A percentile compares a stretch with the other conserved stretches of the same genome.
Conservation (phyloP, 73 alveolate species). For the Halteria grandinella region DNA sequence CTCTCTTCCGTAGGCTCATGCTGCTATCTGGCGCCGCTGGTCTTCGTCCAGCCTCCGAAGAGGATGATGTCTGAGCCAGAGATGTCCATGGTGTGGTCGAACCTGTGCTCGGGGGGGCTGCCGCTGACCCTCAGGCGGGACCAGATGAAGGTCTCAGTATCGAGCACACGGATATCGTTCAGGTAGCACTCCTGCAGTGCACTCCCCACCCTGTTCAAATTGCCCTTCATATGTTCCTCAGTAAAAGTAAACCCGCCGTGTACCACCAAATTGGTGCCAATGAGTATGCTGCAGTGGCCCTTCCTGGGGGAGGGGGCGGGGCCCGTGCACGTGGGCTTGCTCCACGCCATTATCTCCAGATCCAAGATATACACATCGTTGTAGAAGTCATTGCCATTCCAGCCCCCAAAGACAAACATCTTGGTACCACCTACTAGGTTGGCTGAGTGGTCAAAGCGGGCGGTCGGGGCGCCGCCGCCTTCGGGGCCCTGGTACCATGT, state of each 20-base stretch:
- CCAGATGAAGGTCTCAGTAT: slow-evolving; percentile 95
- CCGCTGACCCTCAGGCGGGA: slow-evolving; percentile 97
- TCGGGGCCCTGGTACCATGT: slow-evolving; percentile 99
- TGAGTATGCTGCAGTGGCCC: slow-evolving; percentile 96
- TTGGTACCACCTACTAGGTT: slow-evolving; percentile 93
- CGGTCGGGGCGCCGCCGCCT: slow-evolving; percentile 98
- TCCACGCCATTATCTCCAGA: slow-evolving; percentile 98
- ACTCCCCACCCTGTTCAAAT: slow-evolving; percentile 85
- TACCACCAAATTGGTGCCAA: slow-evolving; percentile 93
- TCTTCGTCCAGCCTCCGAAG: slow-evolving; percentile 98
- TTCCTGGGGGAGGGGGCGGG: slow-evolving; percentile 98
- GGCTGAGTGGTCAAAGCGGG: slow-evolving; percentile 97
- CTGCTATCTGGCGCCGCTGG: slow-evolving; percentile 91
- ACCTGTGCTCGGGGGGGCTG: slow-evolving; percentile 96
- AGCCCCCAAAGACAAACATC: slow-evolving; percentile 98
- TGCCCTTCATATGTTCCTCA: slow-evolving; percentile 81
- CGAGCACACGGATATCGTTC: slow-evolving; percentile 97
- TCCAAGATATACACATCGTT: slow-evolving; percentile 96
- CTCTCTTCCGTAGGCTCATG: slow-evolving; percentile 81
- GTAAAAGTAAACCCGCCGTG: slow-evolving; percentile 95
- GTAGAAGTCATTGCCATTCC: slow-evolving; percentile 95
- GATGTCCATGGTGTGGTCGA: slow-evolving; percentile 96
- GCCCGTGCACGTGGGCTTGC: slow-evolving; percentile 94
- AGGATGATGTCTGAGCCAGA: slow-evolving; percentile 95
- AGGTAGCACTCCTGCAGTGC: slow-evolving; percentile 90